Conservation (phyloP, 192 early-diverging fungal genomes). For the Pilaira anomala region DNA sequence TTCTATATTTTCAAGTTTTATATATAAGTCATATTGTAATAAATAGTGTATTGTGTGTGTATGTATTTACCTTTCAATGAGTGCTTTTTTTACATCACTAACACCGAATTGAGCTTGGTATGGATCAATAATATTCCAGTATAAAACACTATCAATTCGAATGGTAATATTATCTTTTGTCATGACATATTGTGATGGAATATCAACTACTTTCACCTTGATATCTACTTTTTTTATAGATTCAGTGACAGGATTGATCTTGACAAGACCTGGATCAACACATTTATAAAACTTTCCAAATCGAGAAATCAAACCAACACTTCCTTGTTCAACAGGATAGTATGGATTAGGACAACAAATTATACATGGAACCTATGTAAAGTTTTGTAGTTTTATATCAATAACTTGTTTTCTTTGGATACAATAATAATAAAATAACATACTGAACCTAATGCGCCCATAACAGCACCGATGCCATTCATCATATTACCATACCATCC, state of each 20-base stretch:
- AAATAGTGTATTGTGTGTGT: no score
- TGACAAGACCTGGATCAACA: constrained; percentile 55
- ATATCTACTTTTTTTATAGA: constrained; percentile 43
- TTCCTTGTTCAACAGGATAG: constrained; percentile 64
- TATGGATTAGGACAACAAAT: constrained; percentile 63
- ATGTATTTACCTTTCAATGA: constrained; percentile 84
- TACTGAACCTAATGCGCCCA: constrained; percentile 47
- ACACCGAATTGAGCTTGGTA: constrained; percentile 81
- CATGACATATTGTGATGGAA: constrained; percentile 73
- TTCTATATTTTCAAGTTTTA: no score
- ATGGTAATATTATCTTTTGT: constrained; percentile 91
- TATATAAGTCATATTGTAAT: background rate
- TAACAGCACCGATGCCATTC: constrained; percentile 39
- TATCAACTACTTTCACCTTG: constrained; percentile 54
- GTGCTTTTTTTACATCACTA: constrained; percentile 71
- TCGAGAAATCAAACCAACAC: constrained; percentile 63
- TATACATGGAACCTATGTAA: constrained; percentile 39
- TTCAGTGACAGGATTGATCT: constrained; percentile 53
- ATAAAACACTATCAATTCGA: constrained; percentile 81
- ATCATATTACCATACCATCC: constrained; percentile 48
- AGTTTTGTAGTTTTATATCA: background rate
- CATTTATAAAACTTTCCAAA: constrained; percentile 62
- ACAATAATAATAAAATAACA: background rate
- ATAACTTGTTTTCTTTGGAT: background rate
- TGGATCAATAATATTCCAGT: constrained; percentile 80